Base-by-base conservation (phyloP, 2,329 filamentous ascomycete genomes). In the Talaromyces sp. region DNA sequence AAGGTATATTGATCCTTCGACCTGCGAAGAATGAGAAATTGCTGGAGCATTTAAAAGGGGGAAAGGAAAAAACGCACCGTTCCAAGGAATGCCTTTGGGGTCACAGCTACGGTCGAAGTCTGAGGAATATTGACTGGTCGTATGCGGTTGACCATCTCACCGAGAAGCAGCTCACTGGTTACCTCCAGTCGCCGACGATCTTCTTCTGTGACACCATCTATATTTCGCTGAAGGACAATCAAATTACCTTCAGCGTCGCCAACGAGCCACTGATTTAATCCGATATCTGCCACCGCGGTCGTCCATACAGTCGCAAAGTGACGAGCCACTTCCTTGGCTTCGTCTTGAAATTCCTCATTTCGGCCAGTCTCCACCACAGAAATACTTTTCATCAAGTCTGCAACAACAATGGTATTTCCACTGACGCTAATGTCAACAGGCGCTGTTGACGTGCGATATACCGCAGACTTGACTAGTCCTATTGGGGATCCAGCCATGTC, bases 141-240 rank as follows among this genome's bases (percentile, higher is more conserved):
- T 59, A 97, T 96, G 32, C 86, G 84, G 70, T 99, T 99, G 59
- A 97, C 91, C 84, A 94, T 91, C 73, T 99, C 93, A 1, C 94
- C 92, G 10, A 99, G 80, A 51, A 88, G 86, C 64, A 97, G 85
- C 74, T 97, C 92, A 62, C 89, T 88, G 0, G 85, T 90, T 5
- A 92, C 81, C 48, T 90, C 83, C 65, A 97, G 77, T 29, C 86
- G 81, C 55, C 83, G 83, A 62, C 82, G 84, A 66, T 96, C 91
- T 57, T 94, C 88, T 1, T 84, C 82, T 0, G 87, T 91, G 0
- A 91, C 87, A 0, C 89, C 91, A 2, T 87, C 81, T 2, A 79
- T 69, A 66, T 97, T 92, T 41, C 87, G 84, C 56, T 85, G 81
- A n/a, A 97, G 78, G 3, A 97, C 86, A 58, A 92, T 79, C 3